Conservation (phyloP, 2,329 filamentous ascomycete genomes). For the Uncinocarpus reesii region DNA sequence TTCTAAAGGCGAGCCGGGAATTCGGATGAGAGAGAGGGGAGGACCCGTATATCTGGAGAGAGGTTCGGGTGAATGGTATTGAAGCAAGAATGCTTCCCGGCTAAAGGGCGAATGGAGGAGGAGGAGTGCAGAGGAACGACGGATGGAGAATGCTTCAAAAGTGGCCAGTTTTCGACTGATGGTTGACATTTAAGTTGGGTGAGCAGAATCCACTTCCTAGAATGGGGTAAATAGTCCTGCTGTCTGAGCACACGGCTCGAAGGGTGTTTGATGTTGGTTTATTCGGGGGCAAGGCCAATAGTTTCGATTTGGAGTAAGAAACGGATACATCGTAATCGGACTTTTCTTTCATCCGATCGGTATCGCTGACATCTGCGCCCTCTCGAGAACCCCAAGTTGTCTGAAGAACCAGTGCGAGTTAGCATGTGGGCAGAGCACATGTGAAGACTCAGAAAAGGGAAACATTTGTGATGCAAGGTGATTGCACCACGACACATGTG, state of each 20-base stretch:
- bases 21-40: not conserved
- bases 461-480: not conserved
- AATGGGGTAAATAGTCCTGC: no score
- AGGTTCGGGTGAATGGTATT: no score
- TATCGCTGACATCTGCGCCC: conserved; percentile 62
- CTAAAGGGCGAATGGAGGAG: no score
- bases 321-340: conserved; percentile 2
- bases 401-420: conserved; percentile 45
- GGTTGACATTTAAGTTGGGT: no score
- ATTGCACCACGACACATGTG: not conserved
- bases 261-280: not conserved
- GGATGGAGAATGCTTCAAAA: no score
- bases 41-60: no score
- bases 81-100: no score
- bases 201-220: no score
- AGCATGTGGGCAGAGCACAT: conserved; percentile 9
- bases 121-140: no score
- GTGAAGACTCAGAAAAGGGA: not conserved
- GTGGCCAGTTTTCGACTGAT: no score
- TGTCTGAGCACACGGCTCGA: not conserved
- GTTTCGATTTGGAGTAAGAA: not conserved
- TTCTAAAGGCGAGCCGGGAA: not conserved
- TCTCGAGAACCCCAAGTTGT: conserved; percentile 86
- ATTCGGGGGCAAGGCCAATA: conserved; percentile 3
- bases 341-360: conserved; percentile 18